Base-by-base conservation (phyloP, 2,329 filamentous ascomycete genomes). In the Proliferodiscus dingleyae region DNA sequence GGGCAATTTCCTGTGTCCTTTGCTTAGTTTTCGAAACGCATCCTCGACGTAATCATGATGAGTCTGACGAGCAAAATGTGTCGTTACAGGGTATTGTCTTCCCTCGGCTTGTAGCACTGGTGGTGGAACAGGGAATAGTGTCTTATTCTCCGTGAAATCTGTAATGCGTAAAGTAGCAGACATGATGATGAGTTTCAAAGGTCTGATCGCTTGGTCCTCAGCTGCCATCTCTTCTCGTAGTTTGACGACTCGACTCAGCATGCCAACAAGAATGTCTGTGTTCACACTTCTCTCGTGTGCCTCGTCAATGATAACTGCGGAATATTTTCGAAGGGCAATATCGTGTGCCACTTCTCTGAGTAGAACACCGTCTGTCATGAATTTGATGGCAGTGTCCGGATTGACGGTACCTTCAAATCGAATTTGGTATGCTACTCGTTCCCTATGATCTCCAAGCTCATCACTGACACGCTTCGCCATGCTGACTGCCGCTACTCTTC, bases 341-440 rank as follows among this genome's bases (percentile, higher is more conserved):
- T 98, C 93, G 54, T 93, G 83, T 1, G 87, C 83, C 43, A 96
- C 85, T 66, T 98, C 93, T 46, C 93, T 83, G 8, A 98, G 76
- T 49, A 98, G 72, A 22, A 98, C 89, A 75, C 93, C 93, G 66
- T 98, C 93, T 0, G 93, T 98, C 90, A 98, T 96, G 69, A 97
- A 98, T 65, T 98, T 98, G 64, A 98, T 80, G 5, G 88, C 86
- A 0, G 93, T 98, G 42, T 89, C 84, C 22, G 81, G 73, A 39
- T 82, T 80, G 2, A 86, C 82, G 0, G 83, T 91, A 40, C 85
- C 89, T 62, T 98, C 93, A 55, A 97, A 98, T 19, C 94, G 85
- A 58, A 98, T 96, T 64, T 90, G 93, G 64, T 97, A 94, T 4
- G 87, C 88, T 5, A 98, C 90, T 38, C 78, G 78, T 21, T 83